phyloP scores from a whole-genome alignment of 345 rosid genomes.

The Gossypium ekmanianum region DNA sequence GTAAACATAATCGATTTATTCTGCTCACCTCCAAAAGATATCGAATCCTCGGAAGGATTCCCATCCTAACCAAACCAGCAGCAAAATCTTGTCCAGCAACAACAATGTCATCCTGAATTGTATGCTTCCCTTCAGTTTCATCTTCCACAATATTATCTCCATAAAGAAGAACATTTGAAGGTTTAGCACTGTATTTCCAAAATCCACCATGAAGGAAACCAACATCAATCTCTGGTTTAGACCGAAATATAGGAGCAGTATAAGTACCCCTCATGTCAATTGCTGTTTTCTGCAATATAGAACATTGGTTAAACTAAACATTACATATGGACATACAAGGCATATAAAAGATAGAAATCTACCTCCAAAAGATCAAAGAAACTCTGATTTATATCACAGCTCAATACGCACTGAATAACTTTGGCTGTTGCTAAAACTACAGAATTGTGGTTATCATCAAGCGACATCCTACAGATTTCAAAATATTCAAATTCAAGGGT shows the following conservation, averaged over 20 bases:
- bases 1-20: not conserved
- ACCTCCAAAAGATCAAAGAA: constrained; percentile 76
- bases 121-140: constrained; percentile 52
- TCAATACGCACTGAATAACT: constrained; percentile 59
- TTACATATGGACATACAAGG: not conserved
- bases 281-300: constrained; percentile 50
- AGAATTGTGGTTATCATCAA: constrained; percentile 82
- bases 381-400: constrained; percentile 60
- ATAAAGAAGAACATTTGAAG: constrained; percentile 57
- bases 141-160: constrained; percentile 46
- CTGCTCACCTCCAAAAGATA: constrained; percentile 70
- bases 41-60: constrained; percentile 62
- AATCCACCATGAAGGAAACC: constrained; percentile 81
- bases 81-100: constrained; percentile 90
- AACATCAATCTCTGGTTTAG: constrained; percentile 66
- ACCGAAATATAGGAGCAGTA: constrained; percentile 81
- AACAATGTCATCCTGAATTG: constrained; percentile 79
- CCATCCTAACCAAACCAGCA: constrained; percentile 93
- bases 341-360: constrained; percentile 17
- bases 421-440: constrained; percentile 73
- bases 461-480: constrained; percentile 58
- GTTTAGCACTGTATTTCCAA: constrained; percentile 94
- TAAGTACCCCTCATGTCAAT: constrained; percentile 38
- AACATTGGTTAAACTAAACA: constrained; percentile 14
- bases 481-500: constrained; percentile 13